phyloP scores from a whole-genome alignment of 1,284 basidiomycete species.

The Tilletia walkeri region DNA sequence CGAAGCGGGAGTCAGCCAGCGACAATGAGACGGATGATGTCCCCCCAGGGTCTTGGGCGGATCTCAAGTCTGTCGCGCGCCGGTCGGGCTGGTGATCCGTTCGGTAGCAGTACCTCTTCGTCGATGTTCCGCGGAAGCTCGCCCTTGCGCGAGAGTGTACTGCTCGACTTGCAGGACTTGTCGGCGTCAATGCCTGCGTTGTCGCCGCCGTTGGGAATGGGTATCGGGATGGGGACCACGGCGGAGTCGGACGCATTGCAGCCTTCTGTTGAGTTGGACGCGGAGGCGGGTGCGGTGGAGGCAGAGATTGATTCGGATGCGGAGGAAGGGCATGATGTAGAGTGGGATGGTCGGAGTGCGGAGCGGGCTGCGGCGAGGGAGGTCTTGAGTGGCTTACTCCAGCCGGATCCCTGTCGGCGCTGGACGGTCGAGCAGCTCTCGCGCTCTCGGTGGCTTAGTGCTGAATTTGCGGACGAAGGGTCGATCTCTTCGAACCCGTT shows the following conservation, averaged over 20 bases:
- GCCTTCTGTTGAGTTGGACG: slow-evolving; percentile 34
- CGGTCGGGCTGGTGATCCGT: background rate
- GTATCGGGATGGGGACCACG: slow-evolving; percentile 6
- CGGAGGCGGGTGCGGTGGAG: slow-evolving; percentile 28
- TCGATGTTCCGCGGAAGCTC: slow-evolving; percentile 11
- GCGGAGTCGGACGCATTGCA: slow-evolving; percentile 18
- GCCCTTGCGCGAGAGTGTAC: background rate
- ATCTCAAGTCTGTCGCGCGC: background rate
- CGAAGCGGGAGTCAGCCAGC: background rate
- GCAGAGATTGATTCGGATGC: slow-evolving; percentile 36
- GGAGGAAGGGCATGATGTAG: slow-evolving; percentile 32
- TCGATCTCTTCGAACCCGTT: too few species aligned
- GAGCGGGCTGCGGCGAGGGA: slow-evolving; percentile 41
- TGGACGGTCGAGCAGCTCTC: slow-evolving; percentile 40
- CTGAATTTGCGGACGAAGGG: background rate
- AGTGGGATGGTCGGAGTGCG: slow-evolving; percentile 38
- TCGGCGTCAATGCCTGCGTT: slow-evolving; percentile 18
- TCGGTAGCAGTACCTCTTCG: background rate
- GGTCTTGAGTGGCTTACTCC: slow-evolving; percentile 38
- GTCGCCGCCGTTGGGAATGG: slow-evolving; percentile 26
- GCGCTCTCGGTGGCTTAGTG: slow-evolving; percentile 12
- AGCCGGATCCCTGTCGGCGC: slow-evolving; percentile 41
- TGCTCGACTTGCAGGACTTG: background rate
- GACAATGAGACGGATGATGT: too few species aligned
- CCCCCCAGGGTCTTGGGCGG: too few species aligned